phyloP scores from a whole-genome alignment of 345 rosid species.

The Dimocarpus longan region DNA sequence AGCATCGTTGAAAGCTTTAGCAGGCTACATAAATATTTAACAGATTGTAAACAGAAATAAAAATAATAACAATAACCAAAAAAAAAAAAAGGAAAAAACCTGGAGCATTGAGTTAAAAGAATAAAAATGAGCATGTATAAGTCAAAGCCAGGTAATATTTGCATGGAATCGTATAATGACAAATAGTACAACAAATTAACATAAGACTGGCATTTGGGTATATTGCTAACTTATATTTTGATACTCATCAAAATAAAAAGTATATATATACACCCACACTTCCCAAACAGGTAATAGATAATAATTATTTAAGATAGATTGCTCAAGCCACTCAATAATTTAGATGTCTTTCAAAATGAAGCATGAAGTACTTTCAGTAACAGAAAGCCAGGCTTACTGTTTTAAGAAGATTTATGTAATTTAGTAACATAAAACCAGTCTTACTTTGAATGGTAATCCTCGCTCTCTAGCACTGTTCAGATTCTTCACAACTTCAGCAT shows the following conservation, averaged over 20 bases:
- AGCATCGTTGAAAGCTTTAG: slow-evolving; percentile 76
- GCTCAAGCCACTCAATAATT: neutral
- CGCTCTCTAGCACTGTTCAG: slow-evolving; percentile 80
- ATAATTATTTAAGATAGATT: neutral
- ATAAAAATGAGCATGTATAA: neutral
- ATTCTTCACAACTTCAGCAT: slow-evolving; percentile 80
- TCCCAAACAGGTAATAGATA: neutral
- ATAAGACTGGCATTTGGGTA: neutral
- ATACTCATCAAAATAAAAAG: neutral
- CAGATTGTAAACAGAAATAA: neutral
- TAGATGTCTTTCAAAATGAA: neutral
- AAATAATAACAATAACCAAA: too few relatives aligned
- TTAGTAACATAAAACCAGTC: slow-evolving; percentile 22
- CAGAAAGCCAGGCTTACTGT: slow-evolving; percentile 45
- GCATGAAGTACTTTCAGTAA: neutral
- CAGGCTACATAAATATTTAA: slow-evolving; percentile 54
- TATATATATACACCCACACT: neutral
- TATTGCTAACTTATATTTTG: neutral
- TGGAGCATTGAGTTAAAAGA: neutral
- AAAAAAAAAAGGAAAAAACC: neutral
- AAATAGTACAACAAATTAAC: neutral
- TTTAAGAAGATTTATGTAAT: slow-evolving; percentile 9
- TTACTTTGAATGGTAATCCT: slow-evolving; percentile 78
- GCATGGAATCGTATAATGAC: neutral
- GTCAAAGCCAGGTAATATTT: neutral